phyloP scores from a whole-genome alignment of 371 early-diverging fungal genomes.

The Rhizomucor miehei region DNA sequence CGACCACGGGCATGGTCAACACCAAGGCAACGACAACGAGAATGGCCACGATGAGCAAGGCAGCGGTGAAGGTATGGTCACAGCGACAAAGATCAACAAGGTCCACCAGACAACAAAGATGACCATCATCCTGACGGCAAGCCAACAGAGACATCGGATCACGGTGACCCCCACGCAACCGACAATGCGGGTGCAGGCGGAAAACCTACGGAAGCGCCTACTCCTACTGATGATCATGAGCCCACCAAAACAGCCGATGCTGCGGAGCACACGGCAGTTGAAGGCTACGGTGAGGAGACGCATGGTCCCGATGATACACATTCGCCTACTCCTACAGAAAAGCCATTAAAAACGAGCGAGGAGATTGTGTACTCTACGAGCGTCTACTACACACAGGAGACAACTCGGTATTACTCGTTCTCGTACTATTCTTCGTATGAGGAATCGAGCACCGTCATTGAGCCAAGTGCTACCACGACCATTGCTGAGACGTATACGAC shows the following conservation, averaged over 20 bases:
- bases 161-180: conserved; percentile 2
- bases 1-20: not conserved
- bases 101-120: not conserved
- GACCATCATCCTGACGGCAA: not conserved
- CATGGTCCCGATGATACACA: not conserved
- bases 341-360: not conserved
- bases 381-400: not conserved
- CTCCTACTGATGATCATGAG: not conserved
- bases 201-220: not conserved
- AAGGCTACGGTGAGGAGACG: not conserved
- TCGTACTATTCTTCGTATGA: not conserved
- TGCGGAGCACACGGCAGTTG: not conserved
- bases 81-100: not conserved
- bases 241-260: not conserved
- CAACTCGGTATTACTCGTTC: not conserved
- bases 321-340: not conserved
- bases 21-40: not conserved
- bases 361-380: not conserved
- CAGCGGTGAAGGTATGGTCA: not conserved
- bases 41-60: not conserved
- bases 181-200: not conserved
- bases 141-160: not conserved
- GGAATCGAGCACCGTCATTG: too few species aligned
- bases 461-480: too few species aligned
- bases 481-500: too few species aligned